phyloP scores from a whole-genome alignment of 352 stramenopile species.

The Phytophthora hibernalis region DNA sequence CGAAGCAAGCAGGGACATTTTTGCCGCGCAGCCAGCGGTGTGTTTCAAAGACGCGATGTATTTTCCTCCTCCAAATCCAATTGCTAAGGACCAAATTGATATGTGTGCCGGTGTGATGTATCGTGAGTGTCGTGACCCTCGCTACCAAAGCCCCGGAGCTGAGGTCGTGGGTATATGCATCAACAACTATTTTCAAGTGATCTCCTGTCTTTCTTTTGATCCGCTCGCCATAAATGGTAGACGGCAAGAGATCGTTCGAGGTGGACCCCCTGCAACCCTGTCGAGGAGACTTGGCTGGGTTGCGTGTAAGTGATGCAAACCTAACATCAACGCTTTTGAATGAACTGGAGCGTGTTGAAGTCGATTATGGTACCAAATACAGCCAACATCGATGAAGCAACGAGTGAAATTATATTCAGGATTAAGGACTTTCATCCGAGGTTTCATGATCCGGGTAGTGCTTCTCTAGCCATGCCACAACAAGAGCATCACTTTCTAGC shows the following conservation, averaged over 20 bases:
- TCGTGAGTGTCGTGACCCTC: slow-evolving; percentile 1
- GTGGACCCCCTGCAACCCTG: slow-evolving; percentile 7
- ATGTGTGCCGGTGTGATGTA: slow-evolving; percentile 15
- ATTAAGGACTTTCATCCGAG: background rate
- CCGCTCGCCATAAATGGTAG: slow-evolving; percentile 1
- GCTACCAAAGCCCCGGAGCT: background rate
- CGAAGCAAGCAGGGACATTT: background rate
- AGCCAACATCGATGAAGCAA: no score
- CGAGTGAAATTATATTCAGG: no score
- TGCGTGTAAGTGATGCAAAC: background rate
- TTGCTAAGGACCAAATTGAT: slow-evolving; percentile 7
- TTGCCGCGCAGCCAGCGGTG: background rate
- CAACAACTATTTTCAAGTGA: slow-evolving; percentile 19
- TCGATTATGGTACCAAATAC: no score
- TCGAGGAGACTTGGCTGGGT: slow-evolving; percentile 18
- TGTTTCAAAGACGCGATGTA: background rate
- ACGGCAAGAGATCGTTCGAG: slow-evolving; percentile 6
- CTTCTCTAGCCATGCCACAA: background rate
- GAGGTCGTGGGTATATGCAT: slow-evolving; percentile 12
- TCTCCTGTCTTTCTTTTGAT: slow-evolving; percentile 8
- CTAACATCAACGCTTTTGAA: no score
- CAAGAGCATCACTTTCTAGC: background rate
- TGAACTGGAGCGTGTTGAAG: no score
- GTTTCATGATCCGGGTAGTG: background rate
- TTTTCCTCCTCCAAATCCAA: background rate